A percentile compares a stretch with the other conserved stretches of the same genome.
Conservation (phyloP, 2,329 filamentous ascomycete genomes). For the Acephala macrosclerotiorum region DNA sequence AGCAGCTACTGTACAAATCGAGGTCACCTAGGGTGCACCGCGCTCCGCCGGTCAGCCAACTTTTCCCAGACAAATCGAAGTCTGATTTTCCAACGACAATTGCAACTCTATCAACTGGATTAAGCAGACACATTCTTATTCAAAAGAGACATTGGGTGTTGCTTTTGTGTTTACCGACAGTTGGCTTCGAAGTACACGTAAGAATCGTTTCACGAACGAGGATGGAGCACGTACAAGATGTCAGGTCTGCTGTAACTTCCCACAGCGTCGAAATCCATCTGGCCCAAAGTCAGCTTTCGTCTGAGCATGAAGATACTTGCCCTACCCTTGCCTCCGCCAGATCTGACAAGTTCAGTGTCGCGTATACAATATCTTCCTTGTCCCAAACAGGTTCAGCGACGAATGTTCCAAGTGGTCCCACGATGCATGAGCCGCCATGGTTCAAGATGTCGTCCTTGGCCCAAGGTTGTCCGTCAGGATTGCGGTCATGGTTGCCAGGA, state of each 20-base stretch:
- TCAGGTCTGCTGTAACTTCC: background rate
- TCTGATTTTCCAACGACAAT: no score
- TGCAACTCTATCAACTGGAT: no score
- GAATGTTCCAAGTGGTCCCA: slow-evolving; percentile 49
- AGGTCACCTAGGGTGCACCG: no score
- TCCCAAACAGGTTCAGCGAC: slow-evolving; percentile 51
- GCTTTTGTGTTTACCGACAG: background rate
- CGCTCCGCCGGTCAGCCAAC: no score
- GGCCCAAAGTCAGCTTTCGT: background rate
- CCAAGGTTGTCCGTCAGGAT: slow-evolving; percentile 48
- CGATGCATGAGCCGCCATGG: slow-evolving; percentile 50
- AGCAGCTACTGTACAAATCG: no score
- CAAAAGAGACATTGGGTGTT: background rate
- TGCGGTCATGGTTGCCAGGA: slow-evolving; percentile 47
- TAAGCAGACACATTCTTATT: background rate
- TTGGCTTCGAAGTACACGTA: background rate
- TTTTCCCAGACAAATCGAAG: no score
- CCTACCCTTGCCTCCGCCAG: slow-evolving; percentile 1
- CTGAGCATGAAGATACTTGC: background rate
- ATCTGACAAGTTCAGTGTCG: slow-evolving; percentile 1
- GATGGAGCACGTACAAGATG: background rate
- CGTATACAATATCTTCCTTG: slow-evolving; percentile 46
- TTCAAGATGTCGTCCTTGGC: slow-evolving; percentile 48
- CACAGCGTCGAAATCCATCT: slow-evolving; percentile 3
- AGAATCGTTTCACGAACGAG: background rate